Evolutionary conservation across 2,329 filamentous ascomycete species (phyloP), one percentile per base, ranked within the genome.

Genomic region (Diplodia seriata): DNA sequence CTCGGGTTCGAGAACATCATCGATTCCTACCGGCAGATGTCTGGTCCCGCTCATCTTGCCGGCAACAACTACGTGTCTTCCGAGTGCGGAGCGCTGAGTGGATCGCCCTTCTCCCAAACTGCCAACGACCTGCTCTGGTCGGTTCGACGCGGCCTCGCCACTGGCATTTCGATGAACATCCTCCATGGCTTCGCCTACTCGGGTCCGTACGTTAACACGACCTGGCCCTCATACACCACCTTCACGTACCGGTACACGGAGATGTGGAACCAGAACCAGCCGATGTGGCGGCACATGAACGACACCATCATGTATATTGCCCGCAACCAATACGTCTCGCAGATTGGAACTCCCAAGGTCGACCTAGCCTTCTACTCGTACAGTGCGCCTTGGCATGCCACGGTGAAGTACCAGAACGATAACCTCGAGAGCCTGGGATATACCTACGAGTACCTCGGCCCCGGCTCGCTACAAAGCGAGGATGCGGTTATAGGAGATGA

Each of bases 191-290:
- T 74, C 54, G 71, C 81, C 0, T 82, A 81, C 57, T 76, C 77
- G 0, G 80, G 79, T 1, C 70, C 78, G 6, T 85, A 84, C 67
- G 71, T 72, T 0, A 79, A 81, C 59, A 85, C 83, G 0, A 84
- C 83, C 0, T 85, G 83, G 83, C 84, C 84, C 0, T 81, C 80
- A 0, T 83, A 78, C 59, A 80, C 79, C 0, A 76, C 82, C 0
- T 85, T 85, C 68, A 68, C 63, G 7, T 85, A 82, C 69, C 49
- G 74, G 0, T 83, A 80, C 65, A 77, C 78, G 0, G 80, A 82
- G 23, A 77, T 80, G 73, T 78, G 80, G 68, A 74, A 74, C 5
- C 74, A 71, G 0, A 74, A 78, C 5, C 79, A 83, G 63, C 83
- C 83, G 0, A 77, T 75, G 1, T 85, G 80, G 80, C 74, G 77